Base-by-base conservation (phyloP, 2,329 filamentous ascomycete genomes). In the Catunica adiposa region DNA sequence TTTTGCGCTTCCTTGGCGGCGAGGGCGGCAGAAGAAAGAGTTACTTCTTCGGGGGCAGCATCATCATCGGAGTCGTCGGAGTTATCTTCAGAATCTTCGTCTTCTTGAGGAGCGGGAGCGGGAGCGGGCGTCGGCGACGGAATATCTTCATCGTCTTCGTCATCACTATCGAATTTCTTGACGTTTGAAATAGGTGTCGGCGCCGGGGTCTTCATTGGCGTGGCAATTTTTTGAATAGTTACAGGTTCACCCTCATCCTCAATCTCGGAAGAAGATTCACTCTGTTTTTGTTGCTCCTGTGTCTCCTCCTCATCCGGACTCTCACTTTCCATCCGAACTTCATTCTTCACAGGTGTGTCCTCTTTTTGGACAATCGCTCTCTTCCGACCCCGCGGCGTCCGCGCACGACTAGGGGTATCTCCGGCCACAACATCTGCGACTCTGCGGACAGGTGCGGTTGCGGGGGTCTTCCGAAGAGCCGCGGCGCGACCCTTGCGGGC, bases 31-130 rank as follows among this genome's bases (percentile, higher is more conserved):
- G 69, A 69, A 11, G 67, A 64, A 1, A 75, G 76, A 0, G 77
- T 79, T n/a, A 80, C 71, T 2, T 74, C 77, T 64, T 80, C 78
- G 7, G 77, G 77, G 0, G 76, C 76, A 51, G 74, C 76, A 54
- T 79, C 76, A 54, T 79, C 76, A 46, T 77, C 74, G 44, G 71
- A 72, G 9, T 69, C 69, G 2, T 68, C 68, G 4, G 29, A 56
- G n/a, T n/a, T n/a, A n/a, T n/a, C n/a, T 26, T 47, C 40, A 9
- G 7, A 37, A 7, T 52, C 50, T 11, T 22, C 20, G 8, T 52
- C 23, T 26, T 52, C 29, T n/a, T 51, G 23, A 15, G 14, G 17
- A 8, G 5, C 8, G 15, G 26, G 11, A 25, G 22, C 5, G 5
- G n/a, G 15, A 34, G 37, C 37, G 17, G 53, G 53, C 11, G 11